Evolutionary conservation across 2,329 filamentous ascomycete genomes (phyloP).

Genomic region (Emergomyces pasteurianus): DNA sequence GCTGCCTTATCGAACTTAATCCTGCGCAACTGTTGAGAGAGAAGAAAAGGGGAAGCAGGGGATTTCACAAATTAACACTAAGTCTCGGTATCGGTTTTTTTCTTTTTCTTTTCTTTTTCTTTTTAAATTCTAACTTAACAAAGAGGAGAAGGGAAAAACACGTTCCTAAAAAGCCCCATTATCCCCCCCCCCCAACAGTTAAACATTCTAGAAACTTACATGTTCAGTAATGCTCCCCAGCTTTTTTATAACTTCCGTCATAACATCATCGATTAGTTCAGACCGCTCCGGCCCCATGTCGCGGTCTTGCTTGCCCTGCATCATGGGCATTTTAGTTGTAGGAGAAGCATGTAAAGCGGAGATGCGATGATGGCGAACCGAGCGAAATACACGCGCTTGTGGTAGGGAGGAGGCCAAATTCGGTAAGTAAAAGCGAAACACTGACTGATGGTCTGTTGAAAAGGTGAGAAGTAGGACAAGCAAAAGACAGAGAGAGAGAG

Average conservation of each 20-base stretch:
- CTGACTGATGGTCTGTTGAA: neutral
- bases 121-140: too few relatives aligned
- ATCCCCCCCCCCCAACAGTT: too few relatives aligned
- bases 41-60: too few relatives aligned
- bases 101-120: neutral
- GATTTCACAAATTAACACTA: neutral
- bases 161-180: neutral
- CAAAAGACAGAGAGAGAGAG: too few relatives aligned
- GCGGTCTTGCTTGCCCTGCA: neutral
- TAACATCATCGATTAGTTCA: slow-evolving; percentile 17
- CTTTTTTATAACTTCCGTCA: slow-evolving; percentile 19
- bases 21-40: slow-evolving; percentile 17
- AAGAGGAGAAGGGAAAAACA: too few relatives aligned
- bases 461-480: neutral
- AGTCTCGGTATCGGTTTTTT: too few relatives aligned
- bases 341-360: neutral
- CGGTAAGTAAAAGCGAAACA: neutral
- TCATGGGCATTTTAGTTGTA: neutral
- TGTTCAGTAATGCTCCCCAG: slow-evolving; percentile 17
- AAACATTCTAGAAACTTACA: slow-evolving; percentile 11
- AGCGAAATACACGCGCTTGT: neutral
- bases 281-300: slow-evolving; percentile 5
- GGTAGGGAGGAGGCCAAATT: neutral
- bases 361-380: neutral
- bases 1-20: slow-evolving; percentile 20